Evolutionary conservation across 2,329 filamentous ascomycete species (phyloP).

Genomic region (Phyllosticta citrichinensis): DNA sequence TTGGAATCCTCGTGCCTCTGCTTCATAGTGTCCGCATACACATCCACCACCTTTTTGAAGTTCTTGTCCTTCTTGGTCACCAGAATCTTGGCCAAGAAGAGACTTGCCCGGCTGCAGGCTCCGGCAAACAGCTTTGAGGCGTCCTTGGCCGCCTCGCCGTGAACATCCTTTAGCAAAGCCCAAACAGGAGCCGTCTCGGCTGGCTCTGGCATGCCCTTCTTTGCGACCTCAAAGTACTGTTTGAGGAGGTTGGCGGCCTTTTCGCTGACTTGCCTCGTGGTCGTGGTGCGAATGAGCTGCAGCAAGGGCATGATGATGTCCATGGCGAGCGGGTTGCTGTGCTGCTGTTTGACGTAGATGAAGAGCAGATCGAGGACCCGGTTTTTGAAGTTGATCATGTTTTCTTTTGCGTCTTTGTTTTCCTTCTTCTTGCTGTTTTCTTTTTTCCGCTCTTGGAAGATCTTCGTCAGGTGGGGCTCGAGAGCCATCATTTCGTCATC

Average conservation of each 20-base stretch:
- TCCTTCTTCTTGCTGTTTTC: slow-evolving; percentile 55
- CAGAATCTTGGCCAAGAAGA: slow-evolving; percentile 56
- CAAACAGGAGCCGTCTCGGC: slow-evolving; percentile 35
- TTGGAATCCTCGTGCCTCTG: slow-evolving; percentile 34
- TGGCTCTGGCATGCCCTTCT: slow-evolving; percentile 31
- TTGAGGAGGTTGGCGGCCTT: slow-evolving; percentile 65
- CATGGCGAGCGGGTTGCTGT: slow-evolving; percentile 56
- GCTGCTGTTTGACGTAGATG: slow-evolving; percentile 74
- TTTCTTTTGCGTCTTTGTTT: slow-evolving; percentile 77
- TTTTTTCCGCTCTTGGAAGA: slow-evolving; percentile 71
- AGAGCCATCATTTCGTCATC: slow-evolving; percentile 92
- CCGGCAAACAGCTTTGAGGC: slow-evolving; percentile 60
- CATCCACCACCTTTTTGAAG: slow-evolving; percentile 28
- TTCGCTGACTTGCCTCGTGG: slow-evolving; percentile 62
- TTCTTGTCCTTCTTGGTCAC: slow-evolving; percentile 37
- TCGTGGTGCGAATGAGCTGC: slow-evolving; percentile 65
- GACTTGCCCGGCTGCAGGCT: slow-evolving; percentile 62
- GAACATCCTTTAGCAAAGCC: slow-evolving; percentile 54
- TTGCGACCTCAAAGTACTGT: slow-evolving; percentile 57
- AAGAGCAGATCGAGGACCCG: slow-evolving; percentile 80
- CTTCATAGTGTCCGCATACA: slow-evolving; percentile 35
- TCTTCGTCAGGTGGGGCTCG: slow-evolving; percentile 71
- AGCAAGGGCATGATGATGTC: slow-evolving; percentile 66
- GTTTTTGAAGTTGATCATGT: slow-evolving; percentile 89
- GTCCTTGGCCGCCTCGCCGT: slow-evolving; percentile 55